Evolutionary conservation across 768 basidiomycete genomes (phyloP), one percentile per base, ranked within the genome.

Genomic region (Lactifluus piperatus): DNA sequence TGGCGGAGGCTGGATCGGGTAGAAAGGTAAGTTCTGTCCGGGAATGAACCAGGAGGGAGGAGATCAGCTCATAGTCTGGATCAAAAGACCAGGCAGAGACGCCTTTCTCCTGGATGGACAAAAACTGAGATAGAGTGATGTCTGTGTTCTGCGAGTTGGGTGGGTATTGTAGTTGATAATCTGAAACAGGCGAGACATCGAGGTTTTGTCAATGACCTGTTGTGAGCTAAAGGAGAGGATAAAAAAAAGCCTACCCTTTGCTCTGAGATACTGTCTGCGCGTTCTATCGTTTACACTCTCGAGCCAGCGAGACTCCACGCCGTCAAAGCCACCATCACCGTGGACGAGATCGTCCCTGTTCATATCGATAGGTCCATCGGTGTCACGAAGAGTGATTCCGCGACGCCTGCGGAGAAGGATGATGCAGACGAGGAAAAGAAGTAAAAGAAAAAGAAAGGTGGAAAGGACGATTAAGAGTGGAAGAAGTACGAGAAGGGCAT

Each of bases 1-100:
- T 94, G 2, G 91, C 88, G 20, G 93, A 92, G 30, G 91, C 87
- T 24, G 97, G 94, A 68, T 94, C 88, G n/a, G 91, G 86, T 60
- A 99, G 86, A 74, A 99, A 99, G 6, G 94, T 97, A 66, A 99
- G 88, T 74, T 99, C 97, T 0, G 97, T 99, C 50, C 97, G 85
- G 22, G 91, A 85, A 67, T 97, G 93, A 51, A 99, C 95, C 43
- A 97, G 81, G 46, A 98, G 79, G 8, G 91, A 92, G 63, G 90
- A 87, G 70, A 94, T 83, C 54, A 91, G 87, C 73, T 98, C 94
- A 70, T 94, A 97, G 71, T 98, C 97, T 36, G 97, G 97, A 71
- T 99, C 97, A 69, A 99, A 99, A 39, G 85, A 94, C 97, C 97
- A 99, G 18, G 97, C 97, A 27, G 94, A 95, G 46, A 99, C 95